Evolutionary conservation across 106 monocot genomes (phyloP).

Genomic region (Dendrobium chrysotoxum): DNA sequence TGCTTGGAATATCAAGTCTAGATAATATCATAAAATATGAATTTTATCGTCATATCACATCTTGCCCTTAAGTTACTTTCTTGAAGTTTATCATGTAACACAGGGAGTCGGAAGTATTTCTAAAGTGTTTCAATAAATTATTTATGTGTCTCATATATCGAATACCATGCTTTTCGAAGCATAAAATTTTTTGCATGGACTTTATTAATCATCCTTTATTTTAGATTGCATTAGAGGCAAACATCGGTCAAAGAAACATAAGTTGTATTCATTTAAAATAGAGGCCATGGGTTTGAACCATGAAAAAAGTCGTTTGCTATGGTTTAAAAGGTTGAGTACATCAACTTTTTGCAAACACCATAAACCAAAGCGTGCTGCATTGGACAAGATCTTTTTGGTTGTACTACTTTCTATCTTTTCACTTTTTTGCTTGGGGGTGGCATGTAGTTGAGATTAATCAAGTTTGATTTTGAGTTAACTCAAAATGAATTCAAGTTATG

Average conservation of each 20-base stretch:
- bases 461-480: not conserved
- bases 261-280: too few relatives aligned
- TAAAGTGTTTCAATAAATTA: not conserved
- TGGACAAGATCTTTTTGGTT: not conserved
- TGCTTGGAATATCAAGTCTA: slow-evolving; percentile 1
- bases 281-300: too few relatives aligned
- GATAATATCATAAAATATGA: not conserved
- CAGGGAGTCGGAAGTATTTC: not conserved
- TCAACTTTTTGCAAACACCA: too few relatives aligned
- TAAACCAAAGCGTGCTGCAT: not conserved
- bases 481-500: too few relatives aligned
- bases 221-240: not conserved
- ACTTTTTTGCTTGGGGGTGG: not conserved
- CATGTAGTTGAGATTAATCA: not conserved
- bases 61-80: not conserved
- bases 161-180: not conserved
- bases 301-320: too few relatives aligned
- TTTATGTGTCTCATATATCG: not conserved
- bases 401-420: not conserved
- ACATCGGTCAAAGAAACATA: too few relatives aligned
- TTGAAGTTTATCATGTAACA: not conserved
- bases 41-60: not conserved
- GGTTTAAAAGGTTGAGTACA: too few relatives aligned
- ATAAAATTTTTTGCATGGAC: not conserved
- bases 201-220: not conserved